Evolutionary conservation across 1,284 basidiomycete species (phyloP), one percentile per base, ranked within the genome.

Genomic region (Sanghuangporus sanghuang): DNA sequence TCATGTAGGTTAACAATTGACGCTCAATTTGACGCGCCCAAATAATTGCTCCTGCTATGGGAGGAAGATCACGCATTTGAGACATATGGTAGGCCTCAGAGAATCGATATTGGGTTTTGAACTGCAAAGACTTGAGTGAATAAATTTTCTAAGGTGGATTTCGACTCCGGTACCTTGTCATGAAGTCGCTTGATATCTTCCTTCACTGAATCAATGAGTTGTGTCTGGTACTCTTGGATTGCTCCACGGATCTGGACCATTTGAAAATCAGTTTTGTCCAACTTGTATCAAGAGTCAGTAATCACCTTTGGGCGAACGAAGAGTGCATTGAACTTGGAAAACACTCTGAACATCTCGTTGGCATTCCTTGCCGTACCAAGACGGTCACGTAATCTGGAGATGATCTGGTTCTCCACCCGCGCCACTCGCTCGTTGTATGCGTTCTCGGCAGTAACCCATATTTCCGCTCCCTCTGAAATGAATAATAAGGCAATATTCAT

Each of bases 21-120:
- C 95, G 87, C 72, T 98, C 96, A 68, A 99, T 99, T 78, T 99
- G 96, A 8, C 92, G 86, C 0, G 96, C 96, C 96, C 97, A 99
- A 71, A 98, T 93, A 75, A 99, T 97, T 14, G 97, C 93, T 35
- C 96, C 95, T 2, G 96, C 94, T 62, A 99, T 97, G 21, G 96
- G 95, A 2, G 96, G 96, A 11, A 99, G 81, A 74, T 99, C 96
- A 27, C 96, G 93, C 83, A 99, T 92, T 75, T 98, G 95, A 0
- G 95, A 93, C 94, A 98, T 97, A 77, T 98, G 94, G 74, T 94
- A 96, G 9, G 96, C 94, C 77, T 97, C 93, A 1, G 95, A 97
- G 73, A 89, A 90, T 7, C 94, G 91, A 73, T 97, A 98, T 76
- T 96, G 94, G 5, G 90, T 92, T 80, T 94, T 95, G 77, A 95